Percentiles rank a stretch among this genome's conserved stretches.
phyloP scores from a whole-genome alignment of 176 grass and related monocot species.

The Pharus latifolius region DNA sequence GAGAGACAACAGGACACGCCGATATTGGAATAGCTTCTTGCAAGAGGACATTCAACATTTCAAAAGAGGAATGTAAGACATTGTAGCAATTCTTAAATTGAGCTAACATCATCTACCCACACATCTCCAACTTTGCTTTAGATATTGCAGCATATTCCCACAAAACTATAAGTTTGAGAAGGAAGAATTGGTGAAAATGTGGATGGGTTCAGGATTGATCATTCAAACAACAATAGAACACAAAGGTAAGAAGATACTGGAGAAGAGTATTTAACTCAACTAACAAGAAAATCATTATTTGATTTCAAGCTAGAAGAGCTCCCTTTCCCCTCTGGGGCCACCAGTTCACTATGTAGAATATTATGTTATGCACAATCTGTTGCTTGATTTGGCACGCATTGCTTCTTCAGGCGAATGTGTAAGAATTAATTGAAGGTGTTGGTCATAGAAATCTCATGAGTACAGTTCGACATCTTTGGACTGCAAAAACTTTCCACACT shows the following conservation, averaged over 20 bases:
- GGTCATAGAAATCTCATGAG: not conserved
- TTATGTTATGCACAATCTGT: conserved; percentile 22
- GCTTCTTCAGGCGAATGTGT: conserved; percentile 31
- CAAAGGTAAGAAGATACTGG: not conserved
- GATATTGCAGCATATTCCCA: conserved; percentile 30
- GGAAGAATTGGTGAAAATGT: conserved; percentile 5
- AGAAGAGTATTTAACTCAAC: not conserved
- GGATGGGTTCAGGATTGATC: conserved; percentile 25
- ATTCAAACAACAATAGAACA: not conserved
- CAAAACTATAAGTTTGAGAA: conserved; percentile 2
- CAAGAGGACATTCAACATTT: not conserved
- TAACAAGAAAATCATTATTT: conserved; percentile 31
- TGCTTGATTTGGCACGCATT: conserved; percentile 15
- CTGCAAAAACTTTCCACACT: no score
- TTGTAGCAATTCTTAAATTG: conserved; percentile 11
- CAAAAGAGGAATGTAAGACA: not conserved
- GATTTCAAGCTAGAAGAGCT: no score
- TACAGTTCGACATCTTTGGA: not conserved
- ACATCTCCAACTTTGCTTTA: conserved; percentile 30
- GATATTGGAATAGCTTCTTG: conserved; percentile 11
- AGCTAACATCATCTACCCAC: conserved; percentile 27
- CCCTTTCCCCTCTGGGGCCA: no score
- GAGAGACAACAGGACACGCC: not conserved
- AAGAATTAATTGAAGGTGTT: not conserved
- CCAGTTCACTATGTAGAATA: not conserved